Evolutionary conservation across 345 rosid genomes (phyloP), one percentile per base, ranked within the genome.

Genomic region (Linum trigynum): DNA sequence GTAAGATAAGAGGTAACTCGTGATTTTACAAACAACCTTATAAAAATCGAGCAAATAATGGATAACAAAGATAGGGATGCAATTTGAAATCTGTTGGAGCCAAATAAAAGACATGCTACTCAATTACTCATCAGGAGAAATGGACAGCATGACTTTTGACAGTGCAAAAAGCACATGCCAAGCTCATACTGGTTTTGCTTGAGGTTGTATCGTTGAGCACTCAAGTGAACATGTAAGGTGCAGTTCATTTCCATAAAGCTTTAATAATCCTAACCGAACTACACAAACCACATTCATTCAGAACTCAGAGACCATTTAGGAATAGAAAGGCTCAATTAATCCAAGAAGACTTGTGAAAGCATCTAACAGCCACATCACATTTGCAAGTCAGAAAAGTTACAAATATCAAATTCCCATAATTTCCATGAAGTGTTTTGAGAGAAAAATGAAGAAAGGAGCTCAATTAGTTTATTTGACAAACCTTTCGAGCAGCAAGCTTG

Each of bases 401-500:
- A 9, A 5, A 37, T 12, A 35, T 3, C 7, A 15, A 38, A n/a
- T 23, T 23, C 32, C 32, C 32, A 60, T 3, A 59, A 23, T n/a
- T 37, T 0, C 14, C 61, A 12, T 23, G 2, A 17, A 12, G 4
- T 14, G 7, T 39, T n/a, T 38, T 39, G 3, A 23, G 7, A 10
- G 11, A 61, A 48, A 55, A 37, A 9, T 14, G 48, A 5, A 39
- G 17, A n/a, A 35, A 17, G 16, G 38, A 59, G 23, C n/a, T 36
- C 59, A 62, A 35, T 10, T 11, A 59, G 58, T 60, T 2, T 57
- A 73, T 39, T 66, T 45, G 40, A 70, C 81, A 65, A 64, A 91
- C 99, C 98, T 89, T 95, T 10, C 97, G 89, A 65, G 99, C 99
- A 76, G 99, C 99, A 71, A 87, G 91, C 80, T 95, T 95, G 73